A percentile compares a stretch with the other conserved stretches of the same genome.
Conservation (phyloP, 2,329 filamentous ascomycete species). For the Tympanopsis confertula region DNA sequence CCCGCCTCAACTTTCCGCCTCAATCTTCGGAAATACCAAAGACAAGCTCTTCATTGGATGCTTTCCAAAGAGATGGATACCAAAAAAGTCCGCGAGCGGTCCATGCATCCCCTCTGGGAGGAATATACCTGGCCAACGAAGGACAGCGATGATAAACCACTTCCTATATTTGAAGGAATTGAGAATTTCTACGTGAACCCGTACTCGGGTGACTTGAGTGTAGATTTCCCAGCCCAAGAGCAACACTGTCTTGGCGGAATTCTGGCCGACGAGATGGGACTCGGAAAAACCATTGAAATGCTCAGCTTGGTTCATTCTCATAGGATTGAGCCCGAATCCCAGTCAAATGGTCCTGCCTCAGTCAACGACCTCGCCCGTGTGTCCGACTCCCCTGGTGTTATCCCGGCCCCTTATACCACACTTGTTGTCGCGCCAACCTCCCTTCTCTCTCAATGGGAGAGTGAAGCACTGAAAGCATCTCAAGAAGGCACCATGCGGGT, state of each 20-base stretch:
- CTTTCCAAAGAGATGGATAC: constrained; percentile 79
- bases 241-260: constrained; percentile 91
- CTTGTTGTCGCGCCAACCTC: constrained; percentile 60
- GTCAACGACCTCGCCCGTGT: constrained; percentile 9
- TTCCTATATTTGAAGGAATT: constrained; percentile 55
- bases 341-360: constrained; percentile 15
- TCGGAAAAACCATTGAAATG: constrained; percentile 99
- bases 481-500: constrained; percentile 46
- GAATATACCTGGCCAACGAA: constrained; percentile 83
- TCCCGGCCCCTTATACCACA: constrained; percentile 47
- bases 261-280: constrained; percentile 90
- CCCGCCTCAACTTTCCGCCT: constrained; percentile 73
- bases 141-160: constrained; percentile 71
- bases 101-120: constrained; percentile 97
- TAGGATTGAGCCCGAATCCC: constrained; percentile 40
- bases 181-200: constrained; percentile 87
- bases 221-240: constrained; percentile 86
- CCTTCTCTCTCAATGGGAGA: constrained; percentile 57
- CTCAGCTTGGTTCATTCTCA: constrained; percentile 84
- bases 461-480: constrained; percentile 55
- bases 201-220: constrained; percentile 84
- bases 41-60: constrained; percentile 95
- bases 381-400: constrained; percentile 5
- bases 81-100: constrained; percentile 56
- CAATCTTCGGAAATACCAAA: constrained; percentile 82